phyloP scores from a whole-genome alignment of 2,329 filamentous ascomycete genomes.

The Talaromyces islandicus region DNA sequence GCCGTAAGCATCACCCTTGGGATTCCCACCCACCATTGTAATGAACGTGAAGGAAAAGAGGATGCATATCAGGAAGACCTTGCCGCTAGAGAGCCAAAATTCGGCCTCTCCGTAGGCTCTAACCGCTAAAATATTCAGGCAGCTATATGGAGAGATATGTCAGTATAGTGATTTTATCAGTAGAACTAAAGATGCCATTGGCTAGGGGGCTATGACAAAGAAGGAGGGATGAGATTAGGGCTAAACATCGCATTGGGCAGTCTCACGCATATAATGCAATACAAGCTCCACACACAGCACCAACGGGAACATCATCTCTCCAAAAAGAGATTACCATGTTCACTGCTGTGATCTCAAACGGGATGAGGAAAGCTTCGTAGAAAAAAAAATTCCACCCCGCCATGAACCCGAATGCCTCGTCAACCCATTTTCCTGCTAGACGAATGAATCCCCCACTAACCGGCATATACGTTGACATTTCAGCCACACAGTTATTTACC shows the following conservation, averaged over 20 bases:
- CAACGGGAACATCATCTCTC: conserved; percentile 32
- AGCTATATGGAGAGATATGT: conserved; percentile 23
- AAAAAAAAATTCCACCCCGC: conserved; percentile 53
- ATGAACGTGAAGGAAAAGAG: conserved; percentile 13
- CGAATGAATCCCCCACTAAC: conserved; percentile 73
- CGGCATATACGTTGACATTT: conserved; percentile 80
- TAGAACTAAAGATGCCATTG: no score
- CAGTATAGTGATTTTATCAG: no score
- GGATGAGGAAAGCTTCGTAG: conserved; percentile 3
- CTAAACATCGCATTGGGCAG: no score
- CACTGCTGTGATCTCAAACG: conserved; percentile 8
- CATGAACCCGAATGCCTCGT: conserved; percentile 77
- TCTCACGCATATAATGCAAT: conserved; percentile 45
- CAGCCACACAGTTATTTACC: conserved; percentile 47
- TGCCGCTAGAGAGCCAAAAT: conserved; percentile 57
- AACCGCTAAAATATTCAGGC: conserved; percentile 54
- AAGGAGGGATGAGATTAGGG: no score
- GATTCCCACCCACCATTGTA: conserved; percentile 12
- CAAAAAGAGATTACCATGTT: conserved; percentile 3
- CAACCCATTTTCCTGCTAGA: conserved; percentile 72
- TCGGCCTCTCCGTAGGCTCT: conserved; percentile 56
- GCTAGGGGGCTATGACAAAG: no score
- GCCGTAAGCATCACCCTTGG: conserved; percentile 49
- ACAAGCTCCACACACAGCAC: conserved; percentile 58
- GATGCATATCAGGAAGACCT: conserved; percentile 53